Base-by-base conservation (phyloP, 768 basidiomycete genomes). In the Tricholoma bakamatsutake region DNA sequence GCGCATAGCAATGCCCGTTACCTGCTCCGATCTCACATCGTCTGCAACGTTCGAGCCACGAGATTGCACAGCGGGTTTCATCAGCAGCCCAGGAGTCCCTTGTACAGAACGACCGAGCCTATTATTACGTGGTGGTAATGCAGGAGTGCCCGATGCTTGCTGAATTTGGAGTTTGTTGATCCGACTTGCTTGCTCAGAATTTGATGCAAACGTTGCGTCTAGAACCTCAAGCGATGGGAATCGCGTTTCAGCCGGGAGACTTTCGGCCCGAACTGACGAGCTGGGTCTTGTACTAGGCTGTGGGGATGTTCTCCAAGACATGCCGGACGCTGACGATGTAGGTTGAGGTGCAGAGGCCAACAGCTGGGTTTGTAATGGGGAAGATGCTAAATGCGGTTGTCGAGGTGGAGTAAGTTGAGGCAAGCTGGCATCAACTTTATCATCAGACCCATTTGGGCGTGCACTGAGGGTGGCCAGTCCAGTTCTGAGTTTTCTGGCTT, bases 221-320 rank as follows among this genome's bases (percentile, higher is more conserved):
- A 95, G 73, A 57, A 90, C 88, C 66, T 96, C 94, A 40, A 97
- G 72, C 0, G 94, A 89, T 0, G 94, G 94, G 68, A 90, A 97
- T 52, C 90, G 79, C 30, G 83, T 78, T 68, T 94, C 92, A 15
- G 76, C 80, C 42, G 79, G 73, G 21, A 78, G 66, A 30, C 77
- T 74, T 18, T 77, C 74, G 39, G 65, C 63, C 39, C 72, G 73
- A 15, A 64, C 66, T 56, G 76, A 66, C 18, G 66, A 59, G 9
- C 67, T 57, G 7, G 68, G 64, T 24, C 69, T 62, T 46, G 73
- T 66, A 43, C 73, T 55, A 27, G 66, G 63, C 17, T 62, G 57
- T 12, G 66, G 67, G 2, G 69, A 62, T 35, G 67, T 63, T 48
- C 61, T 67, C 60, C 68, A 69, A 7, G 71, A 71, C 21, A 70